Percentiles rank a stretch among this genome's conserved stretches.
Conservation (phyloP, 176 grass and related monocot genomes). For the Eleusine coracana region DNA sequence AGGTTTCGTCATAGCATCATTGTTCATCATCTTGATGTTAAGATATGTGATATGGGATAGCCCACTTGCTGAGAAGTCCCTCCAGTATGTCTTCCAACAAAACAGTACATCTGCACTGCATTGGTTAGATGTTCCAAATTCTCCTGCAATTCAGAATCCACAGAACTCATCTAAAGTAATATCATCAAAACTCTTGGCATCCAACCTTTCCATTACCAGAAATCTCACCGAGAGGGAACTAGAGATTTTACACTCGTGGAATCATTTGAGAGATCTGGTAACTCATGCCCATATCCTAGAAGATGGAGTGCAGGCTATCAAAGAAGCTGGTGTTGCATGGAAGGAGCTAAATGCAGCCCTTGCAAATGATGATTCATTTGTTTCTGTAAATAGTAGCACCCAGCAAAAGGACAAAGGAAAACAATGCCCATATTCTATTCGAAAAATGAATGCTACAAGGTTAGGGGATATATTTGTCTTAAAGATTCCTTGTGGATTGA, state of each 20-base stretch:
- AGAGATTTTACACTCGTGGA: constrained; percentile 67
- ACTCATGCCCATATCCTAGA: constrained; percentile 63
- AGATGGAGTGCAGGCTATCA: constrained; percentile 84
- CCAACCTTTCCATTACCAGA: constrained; percentile 61
- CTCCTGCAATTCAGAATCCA: constrained; percentile 63
- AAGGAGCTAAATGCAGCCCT: constrained; percentile 68
- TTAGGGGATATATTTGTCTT: constrained; percentile 69
- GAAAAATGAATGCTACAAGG: constrained; percentile 83
- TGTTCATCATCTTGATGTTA: constrained; percentile 75
- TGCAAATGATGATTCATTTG: constrained; percentile 55
- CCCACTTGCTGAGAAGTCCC: constrained; percentile 70
- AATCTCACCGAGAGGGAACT: constrained; percentile 75
- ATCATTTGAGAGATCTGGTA: constrained; percentile 71
- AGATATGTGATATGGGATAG: constrained; percentile 86
- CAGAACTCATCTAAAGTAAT: constrained; percentile 61
- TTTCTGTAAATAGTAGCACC: constrained; percentile 53
- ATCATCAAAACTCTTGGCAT: constrained; percentile 57
- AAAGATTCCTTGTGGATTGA: constrained; percentile 85
- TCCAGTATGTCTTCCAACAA: constrained; percentile 72
- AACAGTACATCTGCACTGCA: constrained; percentile 64
- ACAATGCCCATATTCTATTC: constrained; percentile 94
- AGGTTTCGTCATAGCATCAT: constrained; percentile 54
- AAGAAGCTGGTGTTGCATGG: constrained; percentile 90
- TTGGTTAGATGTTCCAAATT: constrained; percentile 70
- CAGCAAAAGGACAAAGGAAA: constrained; percentile 74